Evolutionary conservation across 108 stramenopile genomes (phyloP).

Genomic region (Aurantiochytrium sp.): DNA sequence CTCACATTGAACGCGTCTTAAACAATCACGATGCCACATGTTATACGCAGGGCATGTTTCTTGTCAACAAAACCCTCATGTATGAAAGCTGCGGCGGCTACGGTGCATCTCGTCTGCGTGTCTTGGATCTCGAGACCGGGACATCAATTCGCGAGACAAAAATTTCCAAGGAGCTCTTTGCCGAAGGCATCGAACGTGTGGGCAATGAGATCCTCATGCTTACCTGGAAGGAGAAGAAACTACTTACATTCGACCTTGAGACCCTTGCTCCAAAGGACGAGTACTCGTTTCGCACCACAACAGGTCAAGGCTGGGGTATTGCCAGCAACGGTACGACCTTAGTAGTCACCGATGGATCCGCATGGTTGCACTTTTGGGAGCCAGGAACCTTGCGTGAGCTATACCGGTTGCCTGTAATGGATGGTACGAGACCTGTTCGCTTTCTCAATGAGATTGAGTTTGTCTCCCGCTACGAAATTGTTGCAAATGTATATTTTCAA

Average conservation of each 20-base stretch:
- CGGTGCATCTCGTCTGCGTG: neutral
- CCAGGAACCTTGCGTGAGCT: neutral
- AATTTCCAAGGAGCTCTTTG: neutral
- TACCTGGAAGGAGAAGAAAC: neutral
- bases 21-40: neutral
- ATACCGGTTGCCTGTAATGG: neutral
- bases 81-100: constrained; percentile 9
- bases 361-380: neutral
- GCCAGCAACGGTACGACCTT: neutral
- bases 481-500: neutral
- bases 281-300: neutral
- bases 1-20: neutral
- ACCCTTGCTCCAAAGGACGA: neutral
- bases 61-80: neutral
- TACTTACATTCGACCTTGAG: neutral
- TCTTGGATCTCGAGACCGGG: neutral
- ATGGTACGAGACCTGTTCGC: neutral
- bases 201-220: neutral
- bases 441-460: neutral
- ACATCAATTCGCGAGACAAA: neutral
- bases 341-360: neutral
- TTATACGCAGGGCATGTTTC: neutral
- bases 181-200: neutral
- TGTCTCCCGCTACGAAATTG: neutral
- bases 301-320: neutral